Conservation (phyloP, 352 stramenopile genomes). For the Phytopythium oedochilum region DNA sequence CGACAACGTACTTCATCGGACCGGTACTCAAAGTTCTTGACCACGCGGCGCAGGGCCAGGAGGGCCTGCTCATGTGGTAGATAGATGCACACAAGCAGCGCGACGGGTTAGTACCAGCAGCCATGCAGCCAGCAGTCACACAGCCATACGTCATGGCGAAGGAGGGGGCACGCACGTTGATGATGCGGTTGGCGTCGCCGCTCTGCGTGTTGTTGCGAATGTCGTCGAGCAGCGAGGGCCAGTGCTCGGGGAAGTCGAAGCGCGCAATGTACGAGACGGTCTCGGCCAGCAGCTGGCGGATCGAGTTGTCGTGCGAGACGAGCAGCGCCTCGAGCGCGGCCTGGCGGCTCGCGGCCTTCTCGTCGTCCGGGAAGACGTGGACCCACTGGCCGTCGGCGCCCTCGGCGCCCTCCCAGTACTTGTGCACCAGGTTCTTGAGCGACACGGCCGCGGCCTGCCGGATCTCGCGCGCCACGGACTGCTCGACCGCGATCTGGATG, state of each 20-base stretch:
- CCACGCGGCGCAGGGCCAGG: slow-evolving; percentile 93
- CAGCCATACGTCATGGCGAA: too few species aligned
- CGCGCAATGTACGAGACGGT: slow-evolving; percentile 92
- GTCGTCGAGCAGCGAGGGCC: slow-evolving; percentile 64
- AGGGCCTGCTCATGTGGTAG: slow-evolving; percentile 66
- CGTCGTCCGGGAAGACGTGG: slow-evolving; percentile 53
- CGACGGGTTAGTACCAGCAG: too few species aligned
- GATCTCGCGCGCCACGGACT: slow-evolving; percentile 73
- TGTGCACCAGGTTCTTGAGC: slow-evolving; percentile 95
- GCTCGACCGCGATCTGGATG: slow-evolving; percentile 74
- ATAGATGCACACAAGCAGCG: too few species aligned
- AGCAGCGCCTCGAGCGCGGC: slow-evolving; percentile 62
- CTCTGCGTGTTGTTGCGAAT: slow-evolving; percentile 89
- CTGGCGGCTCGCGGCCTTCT: slow-evolving; percentile 64
- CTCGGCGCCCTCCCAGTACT: slow-evolving; percentile 89
- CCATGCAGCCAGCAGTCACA: too few species aligned
- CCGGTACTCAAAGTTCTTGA: slow-evolving; percentile 99
- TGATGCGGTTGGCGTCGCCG: slow-evolving; percentile 80
- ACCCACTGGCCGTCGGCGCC: slow-evolving; percentile 74
- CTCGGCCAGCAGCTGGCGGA: slow-evolving; percentile 87
- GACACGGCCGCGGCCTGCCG: slow-evolving; percentile 92
- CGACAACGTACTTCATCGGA: slow-evolving; percentile 69
- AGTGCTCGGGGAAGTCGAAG: slow-evolving; percentile 91
- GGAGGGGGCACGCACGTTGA: slow-evolving; percentile 35
- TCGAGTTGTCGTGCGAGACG: slow-evolving; percentile 38